Evolutionary conservation across 139 green algal genomes (phyloP).

Genomic region (Tetradesmus lagerheimii): DNA sequence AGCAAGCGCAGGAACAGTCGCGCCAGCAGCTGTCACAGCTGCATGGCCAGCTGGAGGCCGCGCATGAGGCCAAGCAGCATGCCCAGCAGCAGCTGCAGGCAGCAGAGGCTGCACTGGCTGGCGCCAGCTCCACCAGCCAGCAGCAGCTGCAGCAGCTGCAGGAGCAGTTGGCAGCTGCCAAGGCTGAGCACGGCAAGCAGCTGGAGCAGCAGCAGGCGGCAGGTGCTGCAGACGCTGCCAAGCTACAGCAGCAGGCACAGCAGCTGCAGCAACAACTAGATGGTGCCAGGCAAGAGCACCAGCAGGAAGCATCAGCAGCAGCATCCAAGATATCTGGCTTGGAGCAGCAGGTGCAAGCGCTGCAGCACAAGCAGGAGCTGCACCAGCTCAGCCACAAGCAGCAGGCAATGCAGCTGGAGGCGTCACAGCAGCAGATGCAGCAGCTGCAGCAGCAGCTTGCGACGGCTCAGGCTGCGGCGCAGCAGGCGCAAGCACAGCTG

Average conservation of each 20-base stretch:
- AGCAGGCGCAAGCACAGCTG: background rate
- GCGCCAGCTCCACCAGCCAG: slow-evolving; percentile 13
- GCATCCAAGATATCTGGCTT: background rate
- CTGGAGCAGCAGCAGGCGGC: background rate
- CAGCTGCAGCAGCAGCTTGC: slow-evolving; percentile 24
- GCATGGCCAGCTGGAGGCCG: background rate
- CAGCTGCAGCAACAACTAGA: background rate
- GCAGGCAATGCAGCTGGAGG: background rate
- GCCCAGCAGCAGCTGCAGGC: slow-evolving; percentile 7
- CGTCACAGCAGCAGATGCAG: slow-evolving; percentile 6
- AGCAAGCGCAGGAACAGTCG: background rate
- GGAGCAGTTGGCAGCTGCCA: background rate
- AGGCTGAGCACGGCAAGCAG: background rate
- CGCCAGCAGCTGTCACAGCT: slow-evolving; percentile 12
- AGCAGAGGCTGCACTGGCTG: background rate
- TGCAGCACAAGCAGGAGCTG: background rate
- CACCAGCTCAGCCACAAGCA: background rate
- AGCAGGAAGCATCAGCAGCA: background rate
- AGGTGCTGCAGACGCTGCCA: background rate
- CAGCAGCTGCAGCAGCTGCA: slow-evolving; percentile 28
- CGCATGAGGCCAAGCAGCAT: background rate
- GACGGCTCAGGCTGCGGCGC: background rate
- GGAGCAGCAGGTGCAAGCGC: background rate
- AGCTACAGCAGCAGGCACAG: background rate
- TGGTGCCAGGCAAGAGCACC: background rate